Conservation (phyloP, 306 rosid species). For the Malus orientalis region DNA sequence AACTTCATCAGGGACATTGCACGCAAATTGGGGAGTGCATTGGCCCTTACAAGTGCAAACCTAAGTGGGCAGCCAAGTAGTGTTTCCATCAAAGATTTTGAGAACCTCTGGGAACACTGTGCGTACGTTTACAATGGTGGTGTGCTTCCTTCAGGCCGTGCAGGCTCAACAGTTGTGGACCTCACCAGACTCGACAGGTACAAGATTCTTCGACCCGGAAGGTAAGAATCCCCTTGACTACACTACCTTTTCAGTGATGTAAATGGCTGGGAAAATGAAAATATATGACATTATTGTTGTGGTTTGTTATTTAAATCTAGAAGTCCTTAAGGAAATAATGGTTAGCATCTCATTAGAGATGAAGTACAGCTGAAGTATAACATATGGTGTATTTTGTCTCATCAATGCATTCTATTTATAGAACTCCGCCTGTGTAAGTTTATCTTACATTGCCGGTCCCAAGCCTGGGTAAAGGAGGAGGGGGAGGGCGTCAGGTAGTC, state of each 20-base stretch:
- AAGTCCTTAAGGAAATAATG: neutral
- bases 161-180: conserved; percentile 85
- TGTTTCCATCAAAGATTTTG: conserved; percentile 66
- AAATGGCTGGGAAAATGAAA: neutral
- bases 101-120: conserved; percentile 76
- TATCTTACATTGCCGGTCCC: too few species aligned
- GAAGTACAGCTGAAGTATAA: neutral
- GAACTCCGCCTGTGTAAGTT: too few species aligned
- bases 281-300: neutral
- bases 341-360: neutral
- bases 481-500: too few species aligned
- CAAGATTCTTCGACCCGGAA: conserved; percentile 86
- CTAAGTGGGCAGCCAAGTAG: conserved; percentile 86
- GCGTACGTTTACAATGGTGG: conserved; percentile 79
- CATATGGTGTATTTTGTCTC: neutral
- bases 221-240: conserved; percentile 31
- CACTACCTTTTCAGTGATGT: neutral
- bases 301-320: neutral
- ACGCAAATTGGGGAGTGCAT: conserved; percentile 59
- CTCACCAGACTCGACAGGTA: conserved; percentile 54
- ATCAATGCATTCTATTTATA: neutral
- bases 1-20: conserved; percentile 73
- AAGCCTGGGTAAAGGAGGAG: too few species aligned
- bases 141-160: conserved; percentile 75
- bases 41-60: conserved; percentile 95